phyloP scores from a whole-genome alignment of 768 basidiomycete genomes.

The Phylloporus arenicola region DNA sequence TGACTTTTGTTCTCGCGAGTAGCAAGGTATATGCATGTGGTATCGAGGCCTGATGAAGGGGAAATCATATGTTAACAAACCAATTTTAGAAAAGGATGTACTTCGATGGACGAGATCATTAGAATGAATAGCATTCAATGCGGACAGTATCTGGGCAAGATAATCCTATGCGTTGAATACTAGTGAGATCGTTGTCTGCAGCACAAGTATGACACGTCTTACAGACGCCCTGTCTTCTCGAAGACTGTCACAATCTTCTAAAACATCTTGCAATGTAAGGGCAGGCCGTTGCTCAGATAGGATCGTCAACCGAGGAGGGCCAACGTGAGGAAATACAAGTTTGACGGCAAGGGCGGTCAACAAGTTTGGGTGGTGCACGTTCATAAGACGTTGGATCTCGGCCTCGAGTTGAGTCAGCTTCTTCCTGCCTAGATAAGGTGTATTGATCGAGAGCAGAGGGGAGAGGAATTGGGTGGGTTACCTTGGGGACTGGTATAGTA shows the following conservation, averaged over 20 bases:
- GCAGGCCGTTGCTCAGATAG: slow-evolving; percentile 68
- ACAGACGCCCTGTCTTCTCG: slow-evolving; percentile 68
- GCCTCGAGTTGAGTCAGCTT: slow-evolving; percentile 63
- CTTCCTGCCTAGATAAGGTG: slow-evolving; percentile 44
- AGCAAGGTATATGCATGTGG: slow-evolving; percentile 57
- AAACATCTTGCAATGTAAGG: slow-evolving; percentile 62
- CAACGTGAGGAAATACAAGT: slow-evolving; percentile 46
- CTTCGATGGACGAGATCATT: slow-evolving; percentile 68
- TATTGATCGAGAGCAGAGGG: neutral
- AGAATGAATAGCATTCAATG: slow-evolving; percentile 61
- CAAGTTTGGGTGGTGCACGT: slow-evolving; percentile 62
- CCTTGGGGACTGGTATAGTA: slow-evolving; percentile 71
- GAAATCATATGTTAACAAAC: neutral
- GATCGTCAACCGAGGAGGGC: slow-evolving; percentile 53
- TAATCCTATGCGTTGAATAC: slow-evolving; percentile 52
- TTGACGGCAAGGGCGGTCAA: slow-evolving; percentile 64
- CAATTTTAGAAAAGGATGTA: slow-evolving; percentile 15
- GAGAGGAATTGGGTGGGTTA: slow-evolving; percentile 1
- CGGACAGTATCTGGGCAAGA: slow-evolving; percentile 65
- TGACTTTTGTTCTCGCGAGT: slow-evolving; percentile 45
- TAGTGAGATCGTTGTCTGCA: neutral
- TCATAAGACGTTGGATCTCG: slow-evolving; percentile 57
- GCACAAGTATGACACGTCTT: slow-evolving; percentile 17
- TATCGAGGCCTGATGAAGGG: slow-evolving; percentile 43
- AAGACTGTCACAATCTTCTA: slow-evolving; percentile 74